Percentiles rank a stretch among this genome's conserved stretches.
These are phyloP conservation scores for Pythium periplocum DNA, from an alignment of 352 stramenopile species.

Conservation along the genomic window DNA sequence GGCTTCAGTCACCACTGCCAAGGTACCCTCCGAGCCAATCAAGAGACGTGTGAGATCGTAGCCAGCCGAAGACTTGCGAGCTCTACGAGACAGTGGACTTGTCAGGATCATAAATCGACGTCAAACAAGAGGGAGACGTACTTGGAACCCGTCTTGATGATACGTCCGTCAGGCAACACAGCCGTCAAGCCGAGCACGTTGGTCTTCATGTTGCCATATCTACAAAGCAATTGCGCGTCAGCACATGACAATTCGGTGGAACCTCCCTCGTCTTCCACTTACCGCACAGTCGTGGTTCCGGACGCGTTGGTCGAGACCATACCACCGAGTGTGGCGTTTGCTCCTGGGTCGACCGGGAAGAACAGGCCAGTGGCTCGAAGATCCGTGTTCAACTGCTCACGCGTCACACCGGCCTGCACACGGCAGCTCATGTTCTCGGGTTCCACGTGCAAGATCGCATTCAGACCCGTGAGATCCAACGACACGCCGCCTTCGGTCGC, in stretches of 20 bases:
- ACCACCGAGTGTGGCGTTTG: conserved; percentile 94
- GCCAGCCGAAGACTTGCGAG: conserved; percentile 95
- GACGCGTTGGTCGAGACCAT: conserved; percentile 92
- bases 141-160: conserved; percentile 89
- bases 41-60: conserved; percentile 96
- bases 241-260: not conserved
- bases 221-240: conserved; percentile 7
- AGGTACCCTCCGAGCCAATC: conserved; percentile 93
- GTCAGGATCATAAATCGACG: not conserved
- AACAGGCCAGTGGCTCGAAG: conserved; percentile 87
- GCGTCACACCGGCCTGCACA: conserved; percentile 93
- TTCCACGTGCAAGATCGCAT: conserved; percentile 52
- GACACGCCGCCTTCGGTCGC: conserved; percentile 86
- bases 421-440: conserved; percentile 86
- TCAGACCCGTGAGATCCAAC: conserved; percentile 87
- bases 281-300: conserved; percentile 85
- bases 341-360: conserved; percentile 97
- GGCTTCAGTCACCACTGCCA: conserved; percentile 94
- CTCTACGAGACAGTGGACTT: conserved; percentile 25
- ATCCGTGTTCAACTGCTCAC: conserved; percentile 88
- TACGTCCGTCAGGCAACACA: conserved; percentile 87
- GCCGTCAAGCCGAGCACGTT: conserved; percentile 93
- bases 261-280: conserved; percentile 7
- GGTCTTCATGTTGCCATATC: conserved; percentile 96
- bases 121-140: conserved; percentile 15